Conservation (phyloP, 345 rosid species). For the Schrenkiella parvula region DNA sequence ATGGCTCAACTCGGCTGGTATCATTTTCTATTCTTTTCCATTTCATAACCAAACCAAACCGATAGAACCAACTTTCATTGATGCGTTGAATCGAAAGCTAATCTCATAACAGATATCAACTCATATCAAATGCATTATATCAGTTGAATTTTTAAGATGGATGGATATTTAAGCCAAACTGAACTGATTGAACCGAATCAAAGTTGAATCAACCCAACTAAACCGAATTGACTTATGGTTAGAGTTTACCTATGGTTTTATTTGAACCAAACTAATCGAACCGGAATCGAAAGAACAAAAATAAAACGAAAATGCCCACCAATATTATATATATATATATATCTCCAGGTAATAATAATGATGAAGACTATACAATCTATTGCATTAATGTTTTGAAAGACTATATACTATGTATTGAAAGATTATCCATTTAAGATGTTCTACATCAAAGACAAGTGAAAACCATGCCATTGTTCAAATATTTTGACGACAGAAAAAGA, state of each 20-base stretch:
- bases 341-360: not conserved
- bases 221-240: not conserved
- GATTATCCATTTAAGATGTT: not conserved
- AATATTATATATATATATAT: not conserved
- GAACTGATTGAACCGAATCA: not conserved
- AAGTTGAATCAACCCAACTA: not conserved
- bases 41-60: not conserved
- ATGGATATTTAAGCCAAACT: not conserved
- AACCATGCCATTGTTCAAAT: not conserved
- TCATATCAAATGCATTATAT: not conserved
- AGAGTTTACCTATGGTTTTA: not conserved
- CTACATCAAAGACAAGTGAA: not conserved
- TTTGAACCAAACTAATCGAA: not conserved
- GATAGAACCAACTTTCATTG: not conserved
- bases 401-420: not conserved
- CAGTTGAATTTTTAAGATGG: not conserved
- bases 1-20: constrained; percentile 80
- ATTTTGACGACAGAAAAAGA: too few species aligned
- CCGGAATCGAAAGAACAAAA: not conserved
- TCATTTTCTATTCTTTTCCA: not conserved
- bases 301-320: not conserved
- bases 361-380: not conserved
- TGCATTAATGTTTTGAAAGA: not conserved
- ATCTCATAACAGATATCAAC: not conserved
- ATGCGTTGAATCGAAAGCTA: not conserved